A percentile compares a stretch with the other conserved stretches of the same genome.
phyloP scores from a whole-genome alignment of 495 filamentous ascomycete species.

The Amorphotheca resinae region DNA sequence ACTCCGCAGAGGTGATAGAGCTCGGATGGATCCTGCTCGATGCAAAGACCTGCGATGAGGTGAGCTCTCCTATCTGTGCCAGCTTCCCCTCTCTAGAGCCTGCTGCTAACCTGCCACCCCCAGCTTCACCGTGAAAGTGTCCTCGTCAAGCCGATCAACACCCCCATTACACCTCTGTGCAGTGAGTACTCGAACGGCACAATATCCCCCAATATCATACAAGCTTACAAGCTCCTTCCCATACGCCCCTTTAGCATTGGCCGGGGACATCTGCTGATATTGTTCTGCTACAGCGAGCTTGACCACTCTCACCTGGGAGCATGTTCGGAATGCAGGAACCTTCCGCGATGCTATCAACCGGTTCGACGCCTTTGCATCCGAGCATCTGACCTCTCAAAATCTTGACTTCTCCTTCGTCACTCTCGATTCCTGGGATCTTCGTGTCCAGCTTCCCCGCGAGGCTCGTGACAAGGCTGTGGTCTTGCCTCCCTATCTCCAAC shows the following conservation, averaged over 20 bases:
- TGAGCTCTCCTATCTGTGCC: slow-evolving; percentile 25
- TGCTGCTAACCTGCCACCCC: slow-evolving; percentile 12
- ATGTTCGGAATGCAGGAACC: slow-evolving; percentile 89
- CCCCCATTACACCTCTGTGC: slow-evolving; percentile 94
- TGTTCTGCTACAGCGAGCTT: slow-evolving; percentile 51
- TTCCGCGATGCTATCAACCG: slow-evolving; percentile 94
- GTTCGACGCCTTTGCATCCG: slow-evolving; percentile 83
- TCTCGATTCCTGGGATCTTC: slow-evolving; percentile 95
- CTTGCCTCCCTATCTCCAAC: slow-evolving; percentile 90
- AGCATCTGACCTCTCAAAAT: slow-evolving; percentile 73
- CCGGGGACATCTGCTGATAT: slow-evolving; percentile 7
- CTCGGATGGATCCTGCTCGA: slow-evolving; percentile 95
- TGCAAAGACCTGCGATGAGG: slow-evolving; percentile 83
- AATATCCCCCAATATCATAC: too few relatives aligned
- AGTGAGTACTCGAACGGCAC: slow-evolving; percentile 74
- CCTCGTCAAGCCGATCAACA: slow-evolving; percentile 96
- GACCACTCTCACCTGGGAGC: slow-evolving; percentile 97
- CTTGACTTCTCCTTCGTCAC: slow-evolving; percentile 97
- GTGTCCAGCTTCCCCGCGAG: slow-evolving; percentile 92
- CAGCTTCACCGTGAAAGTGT: slow-evolving; percentile 91
- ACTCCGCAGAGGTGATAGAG: slow-evolving; percentile 98
- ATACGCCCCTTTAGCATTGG: neutral
- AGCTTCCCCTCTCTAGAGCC: neutral
- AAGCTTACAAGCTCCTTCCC: neutral
- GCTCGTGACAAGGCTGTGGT: slow-evolving; percentile 96